Evolutionary conservation across 768 basidiomycete genomes (phyloP), one percentile per base, ranked within the genome.

Genomic region (Lentinus tigrinus): DNA sequence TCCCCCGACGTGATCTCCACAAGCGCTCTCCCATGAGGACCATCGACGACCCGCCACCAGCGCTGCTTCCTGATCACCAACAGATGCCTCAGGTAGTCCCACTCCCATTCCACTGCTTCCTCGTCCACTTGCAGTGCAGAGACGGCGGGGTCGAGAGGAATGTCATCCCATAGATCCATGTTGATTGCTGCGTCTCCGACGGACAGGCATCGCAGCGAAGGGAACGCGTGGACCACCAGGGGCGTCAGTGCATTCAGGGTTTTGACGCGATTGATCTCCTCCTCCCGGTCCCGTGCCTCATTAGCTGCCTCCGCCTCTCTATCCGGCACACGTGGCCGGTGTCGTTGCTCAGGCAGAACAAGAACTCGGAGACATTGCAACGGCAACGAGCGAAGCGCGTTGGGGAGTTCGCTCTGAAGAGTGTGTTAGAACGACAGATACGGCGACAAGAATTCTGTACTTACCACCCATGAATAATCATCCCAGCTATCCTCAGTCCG

Each of bases 61-160:
- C 11, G 19, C 11, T 26, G 23, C 9, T n/a, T 48, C 24, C 37
- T 6, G 17, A 56, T 28, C 11, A 28, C 14, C 13, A 21, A 26
- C 3, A 31, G 40, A 2, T 24, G 39, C 56, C 56, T 23, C 31
- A 57, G 47, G 40, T 50, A 47, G 40, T 57, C 56, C 56, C 56
- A 57, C 10, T 50, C 48, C 13, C 21, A 19, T 26, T 27, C 26
- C 6, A 36, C 16, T 26, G 13, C 51, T n/a, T 42, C 17, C 14
- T 38, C n/a, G 4, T 21, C 17, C 27, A 38, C 23, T 7, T 19
- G 14, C 19, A 7, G 28, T 27, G 21, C 14, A 3, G 16, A 10
- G 21, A 28, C 10, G 5, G 23, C 24, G 14, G 6, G 27, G 2
- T 16, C 11, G 14, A 47, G 5, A 31, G 46, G 2, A 19, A 37